Evolutionary conservation across 129 eudicot genomes (phyloP).

Genomic region (Flaveria ramosissima): DNA sequence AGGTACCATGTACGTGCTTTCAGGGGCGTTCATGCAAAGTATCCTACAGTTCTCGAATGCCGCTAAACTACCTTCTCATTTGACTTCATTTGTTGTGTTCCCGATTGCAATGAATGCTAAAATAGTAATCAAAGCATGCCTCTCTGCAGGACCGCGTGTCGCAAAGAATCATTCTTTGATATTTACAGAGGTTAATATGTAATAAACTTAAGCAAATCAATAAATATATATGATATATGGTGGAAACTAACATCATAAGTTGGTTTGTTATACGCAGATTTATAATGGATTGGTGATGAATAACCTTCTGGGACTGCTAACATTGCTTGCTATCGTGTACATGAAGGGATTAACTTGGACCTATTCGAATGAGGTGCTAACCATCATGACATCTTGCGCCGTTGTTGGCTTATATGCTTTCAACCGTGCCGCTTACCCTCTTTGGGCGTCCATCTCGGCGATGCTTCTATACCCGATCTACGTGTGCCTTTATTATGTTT

Average conservation of each 20-base stretch:
- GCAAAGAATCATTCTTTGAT: slow-evolving; percentile 43
- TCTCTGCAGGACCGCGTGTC: slow-evolving; percentile 19
- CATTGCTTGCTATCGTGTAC: slow-evolving; percentile 43
- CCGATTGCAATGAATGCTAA: slow-evolving; percentile 49
- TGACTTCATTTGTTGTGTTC: slow-evolving; percentile 49
- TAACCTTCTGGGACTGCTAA: slow-evolving; percentile 48
- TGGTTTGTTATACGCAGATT: slow-evolving; percentile 36
- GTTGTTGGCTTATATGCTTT: slow-evolving; percentile 44
- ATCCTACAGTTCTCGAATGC: slow-evolving; percentile 42
- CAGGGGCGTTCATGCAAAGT: slow-evolving; percentile 41
- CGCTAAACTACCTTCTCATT: slow-evolving; percentile 43
- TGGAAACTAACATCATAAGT: background rate
- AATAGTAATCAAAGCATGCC: slow-evolving; percentile 34
- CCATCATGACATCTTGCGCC: slow-evolving; percentile 46
- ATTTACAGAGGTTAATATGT: slow-evolving; percentile 45
- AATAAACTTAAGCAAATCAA: background rate
- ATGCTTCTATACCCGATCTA: slow-evolving; percentile 34
- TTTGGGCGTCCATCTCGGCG: slow-evolving; percentile 49
- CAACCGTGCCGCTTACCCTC: slow-evolving; percentile 43
- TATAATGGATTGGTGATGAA: slow-evolving; percentile 59
- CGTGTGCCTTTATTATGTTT: slow-evolving; percentile 12
- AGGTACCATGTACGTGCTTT: slow-evolving; percentile 7
- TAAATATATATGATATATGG: background rate
- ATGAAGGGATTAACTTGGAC: slow-evolving; percentile 47
- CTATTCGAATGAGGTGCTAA: slow-evolving; percentile 55